Percentiles rank a stretch among this genome's conserved stretches.
Conservation (phyloP, 345 rosid genomes). For the Brassica carinata region DNA sequence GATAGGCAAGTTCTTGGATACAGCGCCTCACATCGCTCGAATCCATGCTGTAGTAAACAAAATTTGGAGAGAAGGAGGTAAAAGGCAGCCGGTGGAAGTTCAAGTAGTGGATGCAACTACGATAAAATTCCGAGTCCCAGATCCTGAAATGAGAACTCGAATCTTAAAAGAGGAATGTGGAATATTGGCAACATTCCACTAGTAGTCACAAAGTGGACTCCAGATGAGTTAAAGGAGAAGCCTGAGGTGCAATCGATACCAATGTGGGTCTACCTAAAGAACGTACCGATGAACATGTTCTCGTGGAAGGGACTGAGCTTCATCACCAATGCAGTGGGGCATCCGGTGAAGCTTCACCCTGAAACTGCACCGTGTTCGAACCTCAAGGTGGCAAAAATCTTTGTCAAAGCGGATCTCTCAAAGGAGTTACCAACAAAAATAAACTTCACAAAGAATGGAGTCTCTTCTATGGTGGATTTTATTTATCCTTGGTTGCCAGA, state of each 20-base stretch:
- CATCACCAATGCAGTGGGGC: not conserved
- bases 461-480: not conserved
- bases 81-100: no score
- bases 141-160: no score
- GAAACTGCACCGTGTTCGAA: not conserved
- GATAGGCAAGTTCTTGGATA: no score
- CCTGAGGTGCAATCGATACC: not conserved
- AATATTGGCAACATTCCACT: no score
- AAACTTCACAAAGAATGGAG: no score
- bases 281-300: not conserved
- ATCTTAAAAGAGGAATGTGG: no score
- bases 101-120: no score
- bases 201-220: no score
- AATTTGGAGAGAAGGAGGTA: no score
- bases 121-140: no score
- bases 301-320: not conserved
- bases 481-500: not conserved
- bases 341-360: not conserved
- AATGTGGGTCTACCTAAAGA: not conserved
- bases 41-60: no score
- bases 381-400: not conserved
- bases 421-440: not conserved
- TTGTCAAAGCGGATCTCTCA: not conserved
- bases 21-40: no score
- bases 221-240: not conserved